These are phyloP conservation scores for Solanum commersonii DNA, from an alignment of 257 asterid genomes.

Conservation along the genomic window DNA sequence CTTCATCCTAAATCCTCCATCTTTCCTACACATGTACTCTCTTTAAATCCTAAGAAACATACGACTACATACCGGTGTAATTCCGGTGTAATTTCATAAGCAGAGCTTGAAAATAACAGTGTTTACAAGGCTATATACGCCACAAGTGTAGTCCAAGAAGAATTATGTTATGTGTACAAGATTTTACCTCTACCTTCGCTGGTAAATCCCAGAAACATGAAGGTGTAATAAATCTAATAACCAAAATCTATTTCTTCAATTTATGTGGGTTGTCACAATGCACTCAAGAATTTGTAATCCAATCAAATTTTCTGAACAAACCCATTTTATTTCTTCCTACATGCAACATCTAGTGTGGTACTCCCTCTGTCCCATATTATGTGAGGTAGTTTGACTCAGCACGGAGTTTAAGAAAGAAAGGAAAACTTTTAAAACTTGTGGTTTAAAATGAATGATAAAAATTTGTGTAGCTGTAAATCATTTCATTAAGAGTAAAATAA, in stretches of 20 bases:
- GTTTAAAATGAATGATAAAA: too few species aligned
- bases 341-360: background rate
- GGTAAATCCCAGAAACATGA: background rate
- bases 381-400: too few species aligned
- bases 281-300: background rate
- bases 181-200: background rate
- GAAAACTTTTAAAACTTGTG: too few species aligned
- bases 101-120: background rate
- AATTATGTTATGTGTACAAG: too few species aligned
- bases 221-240: background rate
- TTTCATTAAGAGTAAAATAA: too few species aligned
- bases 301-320: background rate
- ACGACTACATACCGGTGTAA: too few species aligned
- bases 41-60: background rate
- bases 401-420: too few species aligned
- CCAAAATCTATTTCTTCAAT: background rate
- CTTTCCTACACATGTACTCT: background rate
- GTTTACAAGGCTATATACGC: background rate
- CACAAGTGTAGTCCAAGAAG: background rate
- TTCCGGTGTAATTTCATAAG: too few species aligned
- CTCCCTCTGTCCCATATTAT: too few species aligned
- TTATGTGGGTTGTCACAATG: background rate
- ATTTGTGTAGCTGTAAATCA: too few species aligned
- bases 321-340: background rate
- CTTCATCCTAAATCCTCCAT: background rate